Base-by-base conservation (phyloP, 2,329 filamentous ascomycete species). In the Onygenales sp. region DNA sequence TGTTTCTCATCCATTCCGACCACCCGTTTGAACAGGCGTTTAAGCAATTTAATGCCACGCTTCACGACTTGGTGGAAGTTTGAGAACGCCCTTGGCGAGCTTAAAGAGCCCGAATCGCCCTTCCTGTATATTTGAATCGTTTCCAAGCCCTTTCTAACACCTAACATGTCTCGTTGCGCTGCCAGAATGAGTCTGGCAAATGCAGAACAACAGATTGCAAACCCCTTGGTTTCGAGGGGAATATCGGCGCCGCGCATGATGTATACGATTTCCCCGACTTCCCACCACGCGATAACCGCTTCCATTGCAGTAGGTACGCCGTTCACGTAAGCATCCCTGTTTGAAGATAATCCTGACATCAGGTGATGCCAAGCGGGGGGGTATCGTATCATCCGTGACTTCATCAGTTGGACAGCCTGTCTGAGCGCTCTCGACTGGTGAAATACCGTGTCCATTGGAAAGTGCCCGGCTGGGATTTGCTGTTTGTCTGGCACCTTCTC, bases 221-320 rank as follows among this genome's bases (percentile, higher is more conserved):
- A 69, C 3, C 65, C 68, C 9, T 66, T 58, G 21, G 65, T 55
- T 17, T 67, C 66, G 33, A 63, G 54, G 39, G 64, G 63, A 17
- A 71, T 50, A 42, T 64, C 56, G 14, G 63, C 58, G 8, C 61
- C 53, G 42, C 63, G 59, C 69, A 73, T 72, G 63, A 63, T 69
- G 14, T 59, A 53, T 2, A 67, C 50, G 8, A 71, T 58, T 43
- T 65, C 58, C 27, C 66, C 39, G 7, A 63, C 59, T 49, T 70
- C 69, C 53, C 69, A 61, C 72, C 72, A 75, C 38, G 66, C 61
- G 41, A 72, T 52, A 44, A 72, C 60, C 49, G 63, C 60, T 45
- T 71, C 64, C 31, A 61, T 57, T 41, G 60, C 49, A 50, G 53
- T 32, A 32, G 32, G 43, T 11, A 36, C 10, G 3, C n/a, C 27